Conservation (phyloP, 225 moss, liverwort and hornwort species). For the Bryum argenteum region DNA sequence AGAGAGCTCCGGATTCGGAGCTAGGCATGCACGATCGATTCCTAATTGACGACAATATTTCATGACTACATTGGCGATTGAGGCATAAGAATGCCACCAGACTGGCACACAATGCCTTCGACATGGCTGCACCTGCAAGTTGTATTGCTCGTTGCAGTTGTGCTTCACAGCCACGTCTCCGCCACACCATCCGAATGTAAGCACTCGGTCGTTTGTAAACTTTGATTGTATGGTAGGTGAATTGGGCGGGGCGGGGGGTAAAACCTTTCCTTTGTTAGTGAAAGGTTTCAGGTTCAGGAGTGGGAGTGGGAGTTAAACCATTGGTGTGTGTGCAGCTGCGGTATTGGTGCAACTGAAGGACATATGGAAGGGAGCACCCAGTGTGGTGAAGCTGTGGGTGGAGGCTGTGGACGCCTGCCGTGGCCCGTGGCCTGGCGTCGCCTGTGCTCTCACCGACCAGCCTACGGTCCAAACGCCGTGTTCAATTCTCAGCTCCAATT, state of each 20-base stretch:
- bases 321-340: slow-evolving; percentile 37
- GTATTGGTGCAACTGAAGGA: slow-evolving; percentile 57
- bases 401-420: slow-evolving; percentile 61
- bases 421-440: slow-evolving; percentile 65
- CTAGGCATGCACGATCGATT: background rate
- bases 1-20: no score
- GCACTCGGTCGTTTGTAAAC: background rate
- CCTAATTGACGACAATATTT: background rate
- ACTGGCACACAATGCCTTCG: slow-evolving; percentile 44
- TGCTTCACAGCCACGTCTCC: slow-evolving; percentile 27
- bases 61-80: slow-evolving; percentile 7
- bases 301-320: background rate
- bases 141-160: slow-evolving; percentile 22
- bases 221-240: background rate
- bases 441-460: slow-evolving; percentile 37
- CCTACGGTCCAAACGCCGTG: slow-evolving; percentile 41
- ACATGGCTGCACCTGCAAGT: slow-evolving; percentile 19
- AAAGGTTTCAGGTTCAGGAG: background rate
- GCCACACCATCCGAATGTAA: slow-evolving; percentile 54
- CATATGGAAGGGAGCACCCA: slow-evolving; percentile 58
- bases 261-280: no score
- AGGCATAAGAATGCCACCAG: slow-evolving; percentile 20
- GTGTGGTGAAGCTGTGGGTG: slow-evolving; percentile 61
- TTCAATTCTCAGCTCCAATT: slow-evolving; percentile 44
- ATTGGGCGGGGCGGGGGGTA: no score